These are phyloP conservation scores for Calonectria ilicicola DNA, from an alignment of 2,329 filamentous ascomycete species.

Conservation along the genomic window DNA sequence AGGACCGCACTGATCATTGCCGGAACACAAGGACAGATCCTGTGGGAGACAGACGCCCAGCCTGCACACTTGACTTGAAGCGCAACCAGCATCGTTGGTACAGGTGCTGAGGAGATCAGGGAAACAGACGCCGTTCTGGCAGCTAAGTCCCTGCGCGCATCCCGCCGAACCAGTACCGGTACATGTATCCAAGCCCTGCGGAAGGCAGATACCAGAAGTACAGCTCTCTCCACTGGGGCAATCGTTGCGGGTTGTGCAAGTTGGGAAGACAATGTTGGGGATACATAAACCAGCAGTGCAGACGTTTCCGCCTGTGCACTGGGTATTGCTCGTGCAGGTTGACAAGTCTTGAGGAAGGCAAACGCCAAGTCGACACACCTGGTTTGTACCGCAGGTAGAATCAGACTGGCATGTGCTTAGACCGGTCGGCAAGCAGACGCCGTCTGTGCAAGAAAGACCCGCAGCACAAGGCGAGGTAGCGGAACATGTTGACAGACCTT, in stretches of 20 bases:
- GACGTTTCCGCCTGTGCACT: not conserved
- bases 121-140: not conserved
- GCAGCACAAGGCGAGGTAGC: not conserved
- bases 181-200: not conserved
- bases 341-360: not conserved
- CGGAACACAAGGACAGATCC: not conserved
- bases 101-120: not conserved
- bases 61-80: not conserved
- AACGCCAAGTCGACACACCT: not conserved
- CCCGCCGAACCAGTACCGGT: not conserved
- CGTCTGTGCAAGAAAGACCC: not conserved
- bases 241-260: constrained; percentile 2
- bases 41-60: not conserved
- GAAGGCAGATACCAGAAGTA: not conserved
- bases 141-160: not conserved
- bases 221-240: not conserved
- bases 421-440: not conserved
- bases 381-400: not conserved
- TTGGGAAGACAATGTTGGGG: not conserved
- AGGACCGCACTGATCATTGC: not conserved
- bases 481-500: not conserved
- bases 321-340: not conserved
- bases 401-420: not conserved
- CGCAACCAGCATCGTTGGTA: not conserved
- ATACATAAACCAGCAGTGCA: constrained; percentile 7